Base-by-base conservation (phyloP, 2,329 filamentous ascomycete species). In the Macrophomina pseudophaseolina region DNA sequence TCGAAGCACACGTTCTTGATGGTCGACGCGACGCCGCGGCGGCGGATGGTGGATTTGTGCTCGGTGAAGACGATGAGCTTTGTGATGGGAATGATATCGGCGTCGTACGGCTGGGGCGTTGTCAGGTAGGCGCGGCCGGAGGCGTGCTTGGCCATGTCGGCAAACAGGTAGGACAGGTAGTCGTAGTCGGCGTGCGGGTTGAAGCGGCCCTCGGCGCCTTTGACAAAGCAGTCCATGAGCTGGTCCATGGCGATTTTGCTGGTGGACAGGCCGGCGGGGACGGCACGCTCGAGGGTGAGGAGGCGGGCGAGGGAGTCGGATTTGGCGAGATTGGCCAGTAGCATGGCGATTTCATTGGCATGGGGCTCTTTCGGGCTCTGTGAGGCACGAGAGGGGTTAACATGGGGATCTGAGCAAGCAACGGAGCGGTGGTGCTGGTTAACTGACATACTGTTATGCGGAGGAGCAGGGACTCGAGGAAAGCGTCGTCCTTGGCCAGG, bases 21-120 rank as follows among this genome's bases (percentile, higher is more conserved):
- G 9, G 93, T 95, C 68, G 90, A 93, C 7, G 94, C 94, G n/a
- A 97, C 94, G n/a, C 95, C 95, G 73, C 93, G 92, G 65, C 95
- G 86, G 67, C 95, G 88, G 64, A 97, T 88, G 33, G 90, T 86
- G 2, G 92, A 96, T 72, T 87, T 84, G 80, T 97, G 93, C 78
- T 97, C 93, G 1, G 95, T 98, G 78, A 98, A 98, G 67, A 98
- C 94, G 68, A 91, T 91, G 69, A 99, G 84, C 82, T 98, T 98
- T 58, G 91, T 92, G 56, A 98, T 84, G 2, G 95, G 95, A n/a
- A 97, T 88, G 14, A 97, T 79, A 66, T 81, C 87, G 1, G 82
- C 84, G 76, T 97, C 93, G 77, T 96, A 94, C 1, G 86, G 80
- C 75, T 96, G 91, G 64, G 87, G 83, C 14, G 84, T 86, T 5